These are phyloP conservation scores for Lepraria neglecta DNA, from an alignment of 495 filamentous ascomycete species.

Conservation along the genomic window DNA sequence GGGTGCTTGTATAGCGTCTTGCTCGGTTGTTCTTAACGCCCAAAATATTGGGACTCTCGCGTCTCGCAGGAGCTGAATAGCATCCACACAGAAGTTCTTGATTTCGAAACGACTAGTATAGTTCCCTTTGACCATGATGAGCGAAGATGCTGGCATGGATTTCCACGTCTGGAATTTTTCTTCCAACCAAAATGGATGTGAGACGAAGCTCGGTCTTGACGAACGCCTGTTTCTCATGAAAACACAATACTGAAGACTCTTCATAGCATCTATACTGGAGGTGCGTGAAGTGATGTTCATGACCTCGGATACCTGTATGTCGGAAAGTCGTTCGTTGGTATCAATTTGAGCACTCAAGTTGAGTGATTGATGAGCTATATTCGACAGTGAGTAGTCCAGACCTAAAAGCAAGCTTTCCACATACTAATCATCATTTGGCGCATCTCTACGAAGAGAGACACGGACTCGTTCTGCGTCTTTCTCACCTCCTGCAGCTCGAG, in stretches of 20 bases:
- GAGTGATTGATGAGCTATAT: not conserved
- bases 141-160: not conserved
- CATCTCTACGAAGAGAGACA: not conserved
- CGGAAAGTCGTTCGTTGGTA: not conserved
- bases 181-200: not conserved
- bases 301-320: constrained; percentile 3
- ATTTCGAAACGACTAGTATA: constrained; percentile 4
- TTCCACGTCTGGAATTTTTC: not conserved
- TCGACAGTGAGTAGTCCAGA: not conserved
- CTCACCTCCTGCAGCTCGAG: not conserved
- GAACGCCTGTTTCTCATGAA: not conserved
- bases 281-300: not conserved
- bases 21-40: not conserved
- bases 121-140: not conserved
- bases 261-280: not conserved
- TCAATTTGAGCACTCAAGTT: constrained; percentile 5
- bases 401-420: not conserved
- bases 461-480: not conserved
- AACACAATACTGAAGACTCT: not conserved
- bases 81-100: constrained; percentile 2
- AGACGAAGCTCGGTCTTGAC: no score
- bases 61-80: constrained; percentile 1
- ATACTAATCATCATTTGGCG: not conserved
- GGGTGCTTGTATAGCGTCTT: not conserved
- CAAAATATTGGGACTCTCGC: constrained; percentile 1